Conservation (phyloP, 129 eudicot genomes). For the Smallanthus sonchifolius region DNA sequence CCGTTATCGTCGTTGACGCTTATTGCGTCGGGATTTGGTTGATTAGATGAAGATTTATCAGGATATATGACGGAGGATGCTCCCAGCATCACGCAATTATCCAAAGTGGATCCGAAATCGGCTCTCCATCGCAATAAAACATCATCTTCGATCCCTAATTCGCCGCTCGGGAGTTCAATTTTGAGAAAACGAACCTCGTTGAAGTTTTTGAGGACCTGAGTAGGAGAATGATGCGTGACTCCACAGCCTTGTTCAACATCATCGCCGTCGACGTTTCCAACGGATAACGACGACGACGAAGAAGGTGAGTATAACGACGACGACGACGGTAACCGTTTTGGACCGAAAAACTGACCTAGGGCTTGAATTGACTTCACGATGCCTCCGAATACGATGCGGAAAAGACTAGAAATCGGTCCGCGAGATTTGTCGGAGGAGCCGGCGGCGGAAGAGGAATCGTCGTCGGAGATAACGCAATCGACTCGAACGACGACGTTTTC, state of each 20-base stretch:
- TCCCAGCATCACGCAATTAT: slow-evolving; percentile 80
- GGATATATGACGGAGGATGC: slow-evolving; percentile 54
- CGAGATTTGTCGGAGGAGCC: slow-evolving; percentile 36
- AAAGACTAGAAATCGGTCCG: slow-evolving; percentile 38
- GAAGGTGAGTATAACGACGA: not conserved
- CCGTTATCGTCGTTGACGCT: slow-evolving; percentile 51
- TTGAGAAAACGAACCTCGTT: slow-evolving; percentile 44
- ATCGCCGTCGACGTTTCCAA: slow-evolving; percentile 17
- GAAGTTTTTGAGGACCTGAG: slow-evolving; percentile 67
- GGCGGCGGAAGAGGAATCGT: not conserved
- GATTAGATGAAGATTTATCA: not conserved
- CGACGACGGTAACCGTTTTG: slow-evolving; percentile 13
- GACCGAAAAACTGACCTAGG: slow-evolving; percentile 45
- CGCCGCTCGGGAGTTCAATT: slow-evolving; percentile 80
- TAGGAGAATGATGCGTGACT: slow-evolving; percentile 73
- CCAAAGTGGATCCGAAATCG: slow-evolving; percentile 77
- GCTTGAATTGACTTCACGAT: slow-evolving; percentile 63
- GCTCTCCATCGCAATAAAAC: slow-evolving; percentile 76
- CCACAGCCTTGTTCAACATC: slow-evolving; percentile 26
- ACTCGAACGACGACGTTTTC: slow-evolving; percentile 74
- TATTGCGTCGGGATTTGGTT: not conserved
- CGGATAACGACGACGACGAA: slow-evolving; percentile 14
- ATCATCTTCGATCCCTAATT: slow-evolving; percentile 67
- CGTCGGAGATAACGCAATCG: slow-evolving; percentile 57
- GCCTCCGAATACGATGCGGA: slow-evolving; percentile 37